phyloP scores from a whole-genome alignment of 2,329 filamentous ascomycete species.

The Lachnellula arida region DNA sequence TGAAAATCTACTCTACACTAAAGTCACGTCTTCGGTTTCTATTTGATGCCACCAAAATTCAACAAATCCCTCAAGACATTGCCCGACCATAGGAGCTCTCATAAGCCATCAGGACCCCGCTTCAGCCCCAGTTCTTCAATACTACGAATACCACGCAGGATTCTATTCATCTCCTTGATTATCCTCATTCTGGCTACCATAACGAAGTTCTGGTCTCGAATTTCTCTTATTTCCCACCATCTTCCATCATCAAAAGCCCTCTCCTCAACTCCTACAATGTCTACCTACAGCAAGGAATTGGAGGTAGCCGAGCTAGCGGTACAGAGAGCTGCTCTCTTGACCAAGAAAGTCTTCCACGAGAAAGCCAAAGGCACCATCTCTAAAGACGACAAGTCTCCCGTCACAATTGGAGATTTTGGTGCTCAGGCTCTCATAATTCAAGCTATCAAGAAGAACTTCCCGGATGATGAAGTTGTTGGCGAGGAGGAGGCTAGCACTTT shows the following conservation, averaged over 20 bases:
- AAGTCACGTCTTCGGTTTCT: background rate
- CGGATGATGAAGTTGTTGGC: slow-evolving; percentile 83
- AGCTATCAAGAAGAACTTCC: slow-evolving; percentile 85
- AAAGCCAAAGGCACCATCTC: slow-evolving; percentile 91
- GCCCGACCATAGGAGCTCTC: background rate
- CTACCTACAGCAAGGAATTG: slow-evolving; percentile 68
- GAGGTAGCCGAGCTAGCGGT: slow-evolving; percentile 82
- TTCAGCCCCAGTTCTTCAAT: background rate
- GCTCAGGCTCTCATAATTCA: slow-evolving; percentile 94
- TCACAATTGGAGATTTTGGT: slow-evolving; percentile 97
- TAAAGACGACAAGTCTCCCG: slow-evolving; percentile 93
- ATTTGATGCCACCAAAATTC: background rate
- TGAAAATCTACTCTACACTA: background rate
- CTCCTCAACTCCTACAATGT: slow-evolving; percentile 32
- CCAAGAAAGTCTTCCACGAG: slow-evolving; percentile 74
- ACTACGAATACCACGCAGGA: slow-evolving; percentile 6
- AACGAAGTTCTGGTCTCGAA: slow-evolving; percentile 26
- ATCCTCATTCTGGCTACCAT: slow-evolving; percentile 29
- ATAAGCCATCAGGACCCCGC: background rate
- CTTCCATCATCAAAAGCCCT: slow-evolving; percentile 19
- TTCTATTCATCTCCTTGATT: slow-evolving; percentile 25
- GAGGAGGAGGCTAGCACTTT: slow-evolving; percentile 89
- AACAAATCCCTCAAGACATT: background rate
- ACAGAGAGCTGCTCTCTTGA: slow-evolving; percentile 73
- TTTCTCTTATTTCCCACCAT: slow-evolving; percentile 29